Evolutionary conservation across 2,329 filamentous ascomycete species (phyloP), one percentile per base, ranked within the genome.

Genomic region (Fusarium chlamydosporum): DNA sequence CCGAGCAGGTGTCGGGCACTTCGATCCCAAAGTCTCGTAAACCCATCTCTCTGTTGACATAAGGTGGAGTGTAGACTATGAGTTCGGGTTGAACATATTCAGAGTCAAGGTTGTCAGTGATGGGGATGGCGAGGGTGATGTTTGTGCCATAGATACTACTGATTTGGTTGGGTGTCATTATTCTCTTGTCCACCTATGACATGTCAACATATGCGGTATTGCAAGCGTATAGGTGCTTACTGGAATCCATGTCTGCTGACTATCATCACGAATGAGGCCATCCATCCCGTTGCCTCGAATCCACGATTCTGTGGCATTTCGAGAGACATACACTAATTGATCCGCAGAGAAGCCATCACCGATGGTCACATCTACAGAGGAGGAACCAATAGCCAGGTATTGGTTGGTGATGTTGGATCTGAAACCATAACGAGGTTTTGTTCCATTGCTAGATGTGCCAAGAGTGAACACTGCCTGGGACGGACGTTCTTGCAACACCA

Each of bases 241-340:
- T 31, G 29, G 41, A 42, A 73, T 48, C 71, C 72, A 73, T 1
- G 67, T 74, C 7, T 74, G 71, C 2, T 34, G 29, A 2, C 4
- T 9, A 2, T 37, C 61, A 34, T 68, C 27, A 26, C 72, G 59
- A 3, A 61, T 48, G 9, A 73, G 38, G 5, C 48, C 11, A 2
- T 16, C 16, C 72, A 73, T 73, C 1, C 70, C 71, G 5, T 71
- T 73, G 1, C 13, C 37, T 5, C 8, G 18, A 1, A 74, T 54
- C 72, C 72, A 73, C 3, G 35, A 48, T 6, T 57, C 57, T 2
- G 67, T 71, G 4, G 53, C 62, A 2, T 33, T 42, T 7, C 69
- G 58, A 3, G 56, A 27, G 16, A 74, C 35, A 34, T 62, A 73
- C 0, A 73, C 67, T 1, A 65, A 23, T 11, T 73, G 72, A 2